These are phyloP conservation scores for Yarrowia keelungensis DNA, from an alignment of 805 yeast species.

Conservation along the genomic window DNA sequence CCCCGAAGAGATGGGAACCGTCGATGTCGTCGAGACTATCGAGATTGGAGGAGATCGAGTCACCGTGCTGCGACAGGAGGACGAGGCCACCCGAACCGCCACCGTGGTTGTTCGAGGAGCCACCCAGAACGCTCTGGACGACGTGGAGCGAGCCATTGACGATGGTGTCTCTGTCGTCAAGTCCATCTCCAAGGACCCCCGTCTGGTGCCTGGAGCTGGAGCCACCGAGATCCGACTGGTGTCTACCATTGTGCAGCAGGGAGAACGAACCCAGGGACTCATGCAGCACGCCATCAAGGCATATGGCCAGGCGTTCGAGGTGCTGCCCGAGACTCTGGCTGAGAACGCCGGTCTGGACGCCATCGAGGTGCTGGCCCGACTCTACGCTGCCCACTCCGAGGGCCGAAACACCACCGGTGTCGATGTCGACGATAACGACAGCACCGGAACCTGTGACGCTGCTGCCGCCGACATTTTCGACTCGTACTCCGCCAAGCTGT, in stretches of 20 bases:
- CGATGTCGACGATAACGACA: slow-evolving; percentile 68
- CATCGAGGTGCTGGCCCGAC: slow-evolving; percentile 83
- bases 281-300: slow-evolving; percentile 92
- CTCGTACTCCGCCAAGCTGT: slow-evolving; percentile 76
- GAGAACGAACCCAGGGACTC: slow-evolving; percentile 93
- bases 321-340: slow-evolving; percentile 88
- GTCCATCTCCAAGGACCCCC: slow-evolving; percentile 81
- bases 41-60: slow-evolving; percentile 99
- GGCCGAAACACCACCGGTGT: slow-evolving; percentile 58
- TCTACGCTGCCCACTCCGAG: slow-evolving; percentile 86
- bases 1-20: slow-evolving; percentile 89
- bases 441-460: slow-evolving; percentile 73
- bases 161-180: slow-evolving; percentile 94
- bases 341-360: slow-evolving; percentile 94
- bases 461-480: slow-evolving; percentile 75
- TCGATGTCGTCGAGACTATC: slow-evolving; percentile 86
- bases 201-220: slow-evolving; percentile 95
- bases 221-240: slow-evolving; percentile 90
- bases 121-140: slow-evolving; percentile 90
- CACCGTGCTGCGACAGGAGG: slow-evolving; percentile 83
- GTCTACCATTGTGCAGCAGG: slow-evolving; percentile 76
- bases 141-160: slow-evolving; percentile 95
- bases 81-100: slow-evolving; percentile 75
- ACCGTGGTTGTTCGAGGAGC: slow-evolving; percentile 96
- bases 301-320: slow-evolving; percentile 93